phyloP scores from a whole-genome alignment of 1,284 basidiomycete species.

The Meira nashicola region DNA sequence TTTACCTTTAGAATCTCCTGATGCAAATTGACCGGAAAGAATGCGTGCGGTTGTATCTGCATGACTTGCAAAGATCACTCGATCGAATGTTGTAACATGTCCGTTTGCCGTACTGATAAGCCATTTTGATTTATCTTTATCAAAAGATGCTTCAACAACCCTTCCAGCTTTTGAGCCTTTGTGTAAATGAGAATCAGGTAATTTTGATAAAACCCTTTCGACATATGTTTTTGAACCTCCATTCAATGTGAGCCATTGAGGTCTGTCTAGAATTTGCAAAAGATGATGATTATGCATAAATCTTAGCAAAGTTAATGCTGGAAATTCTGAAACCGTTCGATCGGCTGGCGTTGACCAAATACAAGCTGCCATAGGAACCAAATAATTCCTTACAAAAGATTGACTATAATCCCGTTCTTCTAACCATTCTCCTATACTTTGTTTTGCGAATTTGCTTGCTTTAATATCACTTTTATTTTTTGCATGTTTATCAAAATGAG shows the following conservation, averaged over 20 bases:
- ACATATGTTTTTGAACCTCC: conserved; percentile 59
- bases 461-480: conserved; percentile 45
- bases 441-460: conserved; percentile 36
- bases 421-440: conserved; percentile 64
- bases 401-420: conserved; percentile 65
- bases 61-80: conserved; percentile 73
- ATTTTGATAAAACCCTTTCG: conserved; percentile 21
- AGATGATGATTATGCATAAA: conserved; percentile 78
- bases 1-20: conserved; percentile 62
- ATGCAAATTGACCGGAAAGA: conserved; percentile 60
- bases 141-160: conserved; percentile 7
- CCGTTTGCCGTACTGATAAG: conserved; percentile 58
- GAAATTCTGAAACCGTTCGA: conserved; percentile 68
- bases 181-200: conserved; percentile 19
- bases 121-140: conserved; percentile 15
- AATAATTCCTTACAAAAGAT: conserved; percentile 70
- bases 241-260: conserved; percentile 70
- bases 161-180: conserved; percentile 19
- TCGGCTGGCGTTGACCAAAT: conserved; percentile 77
- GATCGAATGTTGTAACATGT: conserved; percentile 61
- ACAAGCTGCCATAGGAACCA: conserved; percentile 58
- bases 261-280: conserved; percentile 69
- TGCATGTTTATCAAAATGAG: conserved; percentile 22
- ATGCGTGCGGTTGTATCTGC: conserved; percentile 63
- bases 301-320: conserved; percentile 67